Evolutionary conservation across 208 protist species (phyloP).

Genomic region (Trypanosoma platydactyli): DNA sequence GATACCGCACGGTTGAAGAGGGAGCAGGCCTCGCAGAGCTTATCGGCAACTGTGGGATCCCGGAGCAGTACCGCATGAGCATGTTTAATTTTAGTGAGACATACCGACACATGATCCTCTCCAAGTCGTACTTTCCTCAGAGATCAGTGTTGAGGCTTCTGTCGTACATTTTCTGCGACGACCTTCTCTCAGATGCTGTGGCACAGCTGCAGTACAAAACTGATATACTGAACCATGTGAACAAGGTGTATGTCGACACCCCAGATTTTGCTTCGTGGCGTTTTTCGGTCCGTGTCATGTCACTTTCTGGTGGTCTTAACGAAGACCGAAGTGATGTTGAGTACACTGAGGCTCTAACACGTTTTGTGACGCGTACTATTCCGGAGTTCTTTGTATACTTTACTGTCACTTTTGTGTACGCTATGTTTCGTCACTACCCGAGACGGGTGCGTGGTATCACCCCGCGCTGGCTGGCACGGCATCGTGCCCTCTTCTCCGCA

Average conservation of each 20-base stretch:
- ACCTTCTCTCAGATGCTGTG: conserved; percentile 81
- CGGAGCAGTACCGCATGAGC: conserved; percentile 78
- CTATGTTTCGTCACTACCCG: conserved; percentile 79
- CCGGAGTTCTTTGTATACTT: conserved; percentile 89
- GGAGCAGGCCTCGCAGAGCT: conserved; percentile 76
- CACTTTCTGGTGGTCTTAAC: conserved; percentile 84
- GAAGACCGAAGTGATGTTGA: conserved; percentile 85
- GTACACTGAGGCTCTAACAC: conserved; percentile 77
- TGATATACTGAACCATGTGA: conserved; percentile 86
- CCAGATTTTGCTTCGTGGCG: conserved; percentile 89
- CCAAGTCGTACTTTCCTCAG: conserved; percentile 83
- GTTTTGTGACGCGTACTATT: conserved; percentile 56
- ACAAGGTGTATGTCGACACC: conserved; percentile 82
- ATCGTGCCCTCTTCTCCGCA: conserved; percentile 79
- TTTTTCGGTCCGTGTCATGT: conserved; percentile 88
- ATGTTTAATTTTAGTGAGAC: conserved; percentile 90
- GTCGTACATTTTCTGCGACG: conserved; percentile 88
- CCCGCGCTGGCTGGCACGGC: conserved; percentile 73
- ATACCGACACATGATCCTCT: conserved; percentile 89
- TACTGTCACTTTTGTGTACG: conserved; percentile 72
- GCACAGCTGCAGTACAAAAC: conserved; percentile 90
- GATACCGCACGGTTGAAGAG: conserved; percentile 67
- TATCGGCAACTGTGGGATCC: conserved; percentile 79
- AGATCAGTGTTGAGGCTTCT: conserved; percentile 75
- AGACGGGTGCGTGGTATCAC: conserved; percentile 75